Conservation (phyloP, 306 rosid species). For the Geum urbanum region DNA sequence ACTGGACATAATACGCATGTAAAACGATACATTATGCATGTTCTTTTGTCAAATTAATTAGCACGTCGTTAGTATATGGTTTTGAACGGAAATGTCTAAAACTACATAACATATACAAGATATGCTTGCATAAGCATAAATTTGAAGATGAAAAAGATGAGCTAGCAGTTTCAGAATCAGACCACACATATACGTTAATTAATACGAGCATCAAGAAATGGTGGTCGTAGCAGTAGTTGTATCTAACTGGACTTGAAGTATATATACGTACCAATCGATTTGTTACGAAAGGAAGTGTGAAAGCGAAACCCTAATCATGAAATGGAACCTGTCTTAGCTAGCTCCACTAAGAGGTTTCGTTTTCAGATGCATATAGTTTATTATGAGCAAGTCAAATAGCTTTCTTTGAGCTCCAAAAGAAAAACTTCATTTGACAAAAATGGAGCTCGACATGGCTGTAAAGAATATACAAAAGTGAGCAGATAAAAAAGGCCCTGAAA, state of each 20-base stretch:
- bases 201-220: neutral
- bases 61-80: too few species aligned
- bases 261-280: neutral
- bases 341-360: slow-evolving; percentile 2
- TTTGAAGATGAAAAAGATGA: neutral
- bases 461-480: slow-evolving; percentile 31
- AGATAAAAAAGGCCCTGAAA: too few species aligned
- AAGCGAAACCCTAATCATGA: slow-evolving; percentile 21
- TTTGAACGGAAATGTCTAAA: too few species aligned
- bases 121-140: neutral
- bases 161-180: neutral
- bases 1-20: too few species aligned
- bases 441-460: slow-evolving; percentile 37
- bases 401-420: slow-evolving; percentile 27
- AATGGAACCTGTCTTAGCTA: slow-evolving; percentile 16
- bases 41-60: too few species aligned
- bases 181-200: neutral
- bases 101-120: too few species aligned
- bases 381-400: slow-evolving; percentile 26
- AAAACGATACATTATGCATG: too few species aligned
- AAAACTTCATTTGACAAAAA: slow-evolving; percentile 33
- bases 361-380: slow-evolving; percentile 24
- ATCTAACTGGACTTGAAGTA: neutral
- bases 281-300: slow-evolving; percentile 13
- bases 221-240: neutral